Evolutionary conservation across 2,329 filamentous ascomycete species (phyloP).

Genomic region (Fonsecaea nubica): DNA sequence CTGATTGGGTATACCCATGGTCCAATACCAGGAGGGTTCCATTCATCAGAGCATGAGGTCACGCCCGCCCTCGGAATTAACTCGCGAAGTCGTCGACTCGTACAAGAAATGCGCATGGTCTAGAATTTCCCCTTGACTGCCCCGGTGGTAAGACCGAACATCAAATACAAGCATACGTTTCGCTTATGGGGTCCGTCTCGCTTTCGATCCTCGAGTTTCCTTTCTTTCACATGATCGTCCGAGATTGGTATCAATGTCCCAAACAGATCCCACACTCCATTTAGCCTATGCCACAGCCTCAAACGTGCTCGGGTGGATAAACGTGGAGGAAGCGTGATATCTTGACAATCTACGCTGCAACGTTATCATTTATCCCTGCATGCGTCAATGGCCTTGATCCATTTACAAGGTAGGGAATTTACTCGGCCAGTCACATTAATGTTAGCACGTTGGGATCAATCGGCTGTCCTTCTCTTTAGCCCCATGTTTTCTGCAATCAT

Average conservation of each 20-base stretch:
- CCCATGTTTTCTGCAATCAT: not conserved
- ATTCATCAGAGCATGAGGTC: constrained; percentile 11
- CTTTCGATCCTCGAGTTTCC: not conserved
- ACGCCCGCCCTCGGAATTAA: constrained; percentile 13
- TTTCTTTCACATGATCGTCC: constrained; percentile 5
- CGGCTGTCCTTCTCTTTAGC: not conserved
- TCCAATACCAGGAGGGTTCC: not conserved
- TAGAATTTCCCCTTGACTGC: not conserved
- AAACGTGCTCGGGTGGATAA: constrained; percentile 9
- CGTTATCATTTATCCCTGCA: constrained; percentile 2
- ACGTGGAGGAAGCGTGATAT: constrained; percentile 7
- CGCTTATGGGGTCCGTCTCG: constrained; percentile 1
- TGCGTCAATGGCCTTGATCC: not conserved
- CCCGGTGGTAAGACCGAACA: constrained; percentile 4
- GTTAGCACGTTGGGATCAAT: not conserved
- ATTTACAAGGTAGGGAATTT: constrained; percentile 7
- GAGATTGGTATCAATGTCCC: constrained; percentile 7
- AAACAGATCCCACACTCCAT: not conserved
- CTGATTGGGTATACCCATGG: constrained; percentile 1
- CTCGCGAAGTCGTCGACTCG: not conserved
- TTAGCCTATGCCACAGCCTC: constrained; percentile 16
- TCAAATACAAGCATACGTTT: not conserved
- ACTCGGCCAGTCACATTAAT: constrained; percentile 4
- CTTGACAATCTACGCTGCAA: not conserved
- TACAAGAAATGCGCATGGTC: not conserved